These are phyloP conservation scores for Neostapfia colusana DNA, from an alignment of 176 grass and related monocot genomes.

Conservation along the genomic window DNA sequence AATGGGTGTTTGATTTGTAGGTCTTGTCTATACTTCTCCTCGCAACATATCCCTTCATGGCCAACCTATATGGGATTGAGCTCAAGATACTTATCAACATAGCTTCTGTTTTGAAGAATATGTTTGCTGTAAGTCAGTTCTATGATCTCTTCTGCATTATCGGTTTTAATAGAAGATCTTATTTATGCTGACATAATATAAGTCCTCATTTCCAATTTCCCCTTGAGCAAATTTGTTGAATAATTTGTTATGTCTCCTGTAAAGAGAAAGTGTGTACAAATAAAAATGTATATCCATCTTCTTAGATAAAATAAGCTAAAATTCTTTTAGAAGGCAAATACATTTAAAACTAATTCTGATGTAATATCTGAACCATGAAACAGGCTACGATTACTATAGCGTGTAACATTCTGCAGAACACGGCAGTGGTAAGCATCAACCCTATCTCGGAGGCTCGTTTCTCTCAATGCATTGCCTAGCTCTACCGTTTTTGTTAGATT, in stretches of 20 bases:
- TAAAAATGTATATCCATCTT: background rate
- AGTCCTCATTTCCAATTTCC: background rate
- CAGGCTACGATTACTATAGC: conserved; percentile 69
- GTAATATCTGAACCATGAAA: conserved; percentile 24
- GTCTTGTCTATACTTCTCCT: conserved; percentile 62
- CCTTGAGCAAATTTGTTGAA: background rate
- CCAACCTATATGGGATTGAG: conserved; percentile 43
- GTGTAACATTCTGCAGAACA: conserved; percentile 66
- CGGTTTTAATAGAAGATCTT: background rate
- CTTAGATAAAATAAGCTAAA: background rate
- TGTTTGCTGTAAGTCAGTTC: conserved; percentile 50
- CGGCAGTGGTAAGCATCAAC: conserved; percentile 49
- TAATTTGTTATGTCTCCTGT: background rate
- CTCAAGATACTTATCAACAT: conserved; percentile 58
- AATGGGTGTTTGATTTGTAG: conserved; percentile 41
- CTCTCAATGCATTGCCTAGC: background rate
- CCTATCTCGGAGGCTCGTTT: background rate
- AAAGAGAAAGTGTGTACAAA: background rate
- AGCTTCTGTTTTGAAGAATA: conserved; percentile 58
- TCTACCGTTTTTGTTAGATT: background rate
- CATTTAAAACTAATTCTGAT: conserved; percentile 24
- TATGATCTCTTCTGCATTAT: background rate
- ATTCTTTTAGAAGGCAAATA: background rate
- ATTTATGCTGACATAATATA: conserved; percentile 11
- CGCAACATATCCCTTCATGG: conserved; percentile 59